Percentiles rank a stretch among this genome's conserved stretches.
These are phyloP conservation scores for Colletotrichum shisoi DNA, from an alignment of 2,329 filamentous ascomycete genomes.

Conservation along the genomic window DNA sequence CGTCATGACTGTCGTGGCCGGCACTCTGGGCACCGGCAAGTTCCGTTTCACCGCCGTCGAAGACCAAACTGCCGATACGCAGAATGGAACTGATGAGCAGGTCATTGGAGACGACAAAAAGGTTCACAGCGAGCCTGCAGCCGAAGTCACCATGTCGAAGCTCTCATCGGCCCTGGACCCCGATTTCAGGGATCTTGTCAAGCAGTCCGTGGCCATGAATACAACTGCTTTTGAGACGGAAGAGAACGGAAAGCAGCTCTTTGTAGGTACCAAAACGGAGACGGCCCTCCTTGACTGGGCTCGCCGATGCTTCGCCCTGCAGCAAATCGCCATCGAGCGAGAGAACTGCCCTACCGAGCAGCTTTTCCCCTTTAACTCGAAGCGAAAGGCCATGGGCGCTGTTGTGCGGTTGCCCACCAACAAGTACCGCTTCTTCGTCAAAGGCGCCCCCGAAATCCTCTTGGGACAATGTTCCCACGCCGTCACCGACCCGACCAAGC, in stretches of 20 bases:
- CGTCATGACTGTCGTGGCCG: conserved; percentile 68
- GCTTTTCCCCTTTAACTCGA: conserved; percentile 61
- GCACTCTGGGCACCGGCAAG: conserved; percentile 56
- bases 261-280: conserved; percentile 64
- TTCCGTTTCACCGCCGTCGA: conserved; percentile 51
- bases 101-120: conserved; percentile 19
- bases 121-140: not conserved
- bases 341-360: conserved; percentile 56
- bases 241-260: conserved; percentile 52
- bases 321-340: conserved; percentile 56
- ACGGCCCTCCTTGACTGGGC: conserved; percentile 57
- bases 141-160: conserved; percentile 27
- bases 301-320: conserved; percentile 49
- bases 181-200: conserved; percentile 51
- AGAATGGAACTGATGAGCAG: conserved; percentile 16
- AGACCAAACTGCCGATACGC: not conserved
- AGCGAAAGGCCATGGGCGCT: conserved; percentile 61
- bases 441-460: conserved; percentile 63
- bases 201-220: conserved; percentile 55
- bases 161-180: conserved; percentile 44
- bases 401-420: conserved; percentile 45
- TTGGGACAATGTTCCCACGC: conserved; percentile 54
- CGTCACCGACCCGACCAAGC: conserved; percentile 56
- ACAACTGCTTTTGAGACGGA: conserved; percentile 64
- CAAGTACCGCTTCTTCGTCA: conserved; percentile 58